Base-by-base conservation (phyloP, 495 filamentous ascomycete species). In the Xylaria scruposa region DNA sequence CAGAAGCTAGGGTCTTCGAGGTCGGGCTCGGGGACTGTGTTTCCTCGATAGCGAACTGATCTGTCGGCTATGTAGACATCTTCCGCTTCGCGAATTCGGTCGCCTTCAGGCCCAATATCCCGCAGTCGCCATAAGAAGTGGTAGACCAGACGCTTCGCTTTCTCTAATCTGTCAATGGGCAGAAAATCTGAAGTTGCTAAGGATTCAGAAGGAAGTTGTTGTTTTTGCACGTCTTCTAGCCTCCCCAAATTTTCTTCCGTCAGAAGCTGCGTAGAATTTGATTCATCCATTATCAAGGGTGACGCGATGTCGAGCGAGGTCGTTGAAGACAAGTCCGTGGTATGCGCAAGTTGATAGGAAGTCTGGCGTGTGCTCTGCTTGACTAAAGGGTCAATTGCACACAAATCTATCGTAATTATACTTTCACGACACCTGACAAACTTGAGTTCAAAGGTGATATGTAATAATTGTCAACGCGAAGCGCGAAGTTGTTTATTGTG, bases 1-100 rank as follows among this genome's bases (percentile, higher is more conserved):
- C 60, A 63, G 21, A 63, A 63, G n/a, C 13, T 44, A 17, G 21
- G 4, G 44, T 44, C 60, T 63, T 63, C n/a, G 60, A 44, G n/a
- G 38, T 63, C 60, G 13, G 60, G 21, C 12, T 42, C 60, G 4
- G 60, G 38, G 38, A 63, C 12, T 17, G 38, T 10, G 29, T 24
- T 42, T 63, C 60, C 60, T 63, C 59, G 59, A 26, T 62, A 62
- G 29, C 9, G 8, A 26, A 62, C n/a, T 62, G 4, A 21, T 0
- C 0, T 1, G 1, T 17, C 58, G 9, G 5, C n/a, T 44, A 42
- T 19, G 38, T 44, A 63, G 15, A 63, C 60, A 5, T 44, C 38
- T 63, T 24, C 60, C 19, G n/a, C 38, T 0, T 63, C 60, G 7
- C 21, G 38, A 44, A 63, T 42, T 4, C 21, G 60, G 4, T 24